Conservation (phyloP, 352 stramenopile species). For the Detonula confervacea region DNA sequence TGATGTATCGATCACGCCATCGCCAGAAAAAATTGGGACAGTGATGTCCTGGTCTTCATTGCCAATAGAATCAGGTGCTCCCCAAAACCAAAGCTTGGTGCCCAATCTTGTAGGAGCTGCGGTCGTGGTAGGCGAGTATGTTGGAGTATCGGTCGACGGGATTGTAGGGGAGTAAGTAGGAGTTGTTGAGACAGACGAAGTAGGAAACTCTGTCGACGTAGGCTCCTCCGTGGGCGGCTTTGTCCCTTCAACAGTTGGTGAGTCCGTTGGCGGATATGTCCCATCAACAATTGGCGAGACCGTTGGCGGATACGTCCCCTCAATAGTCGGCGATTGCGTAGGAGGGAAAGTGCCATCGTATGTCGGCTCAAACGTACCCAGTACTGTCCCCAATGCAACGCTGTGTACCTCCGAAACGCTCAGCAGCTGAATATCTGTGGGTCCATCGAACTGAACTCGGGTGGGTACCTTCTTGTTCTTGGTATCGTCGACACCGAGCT, state of each 20-base stretch:
- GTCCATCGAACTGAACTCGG: constrained; percentile 32
- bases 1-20: constrained; percentile 8
- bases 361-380: too few species aligned
- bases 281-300: neutral
- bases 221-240: too few species aligned
- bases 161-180: too few species aligned
- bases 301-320: constrained; percentile 12
- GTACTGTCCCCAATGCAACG: constrained; percentile 21
- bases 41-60: too few species aligned
- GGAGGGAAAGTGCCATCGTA: constrained; percentile 11
- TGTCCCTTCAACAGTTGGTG: neutral
- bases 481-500: constrained; percentile 54
- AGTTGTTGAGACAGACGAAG: too few species aligned
- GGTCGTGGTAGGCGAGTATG: neutral
- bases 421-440: constrained; percentile 4
- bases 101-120: neutral
- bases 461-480: constrained; percentile 23
- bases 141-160: neutral
- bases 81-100: constrained; percentile 11
- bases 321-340: neutral
- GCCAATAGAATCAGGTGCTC: constrained; percentile 19
- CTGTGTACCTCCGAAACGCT: constrained; percentile 27
- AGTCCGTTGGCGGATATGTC: constrained; percentile 5
- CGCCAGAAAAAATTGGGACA: constrained; percentile 1
- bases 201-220: too few species aligned